Conservation (phyloP, 495 filamentous ascomycete genomes). For the Tuber magnatum region DNA sequence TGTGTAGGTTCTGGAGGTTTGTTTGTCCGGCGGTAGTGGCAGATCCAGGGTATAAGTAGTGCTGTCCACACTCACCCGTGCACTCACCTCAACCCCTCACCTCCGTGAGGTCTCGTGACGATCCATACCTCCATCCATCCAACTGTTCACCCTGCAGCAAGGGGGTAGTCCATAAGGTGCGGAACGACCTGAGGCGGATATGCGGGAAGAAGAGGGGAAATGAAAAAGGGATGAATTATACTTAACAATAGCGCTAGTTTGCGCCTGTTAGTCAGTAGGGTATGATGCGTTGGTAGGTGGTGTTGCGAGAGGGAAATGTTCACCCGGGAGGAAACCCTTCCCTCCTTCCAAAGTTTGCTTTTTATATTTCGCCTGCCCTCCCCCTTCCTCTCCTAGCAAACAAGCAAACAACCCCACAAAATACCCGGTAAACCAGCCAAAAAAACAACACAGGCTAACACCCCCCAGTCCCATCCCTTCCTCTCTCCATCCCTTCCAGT, state of each 20-base stretch:
- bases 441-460: not conserved
- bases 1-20: not conserved
- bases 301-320: not conserved
- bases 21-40: not conserved
- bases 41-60: not conserved
- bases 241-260: conserved; percentile 1
- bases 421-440: not conserved
- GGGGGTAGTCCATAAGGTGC: not conserved
- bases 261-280: not conserved
- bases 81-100: not conserved
- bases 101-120: not conserved
- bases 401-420: not conserved
- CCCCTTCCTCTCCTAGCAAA: not conserved
- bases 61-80: not conserved
- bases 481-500: not conserved
- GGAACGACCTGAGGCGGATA: not conserved
- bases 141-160: not conserved
- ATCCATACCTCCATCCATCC: not conserved
- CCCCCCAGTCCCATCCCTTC: not conserved
- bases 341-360: not conserved
- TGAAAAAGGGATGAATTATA: not conserved
- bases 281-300: not conserved
- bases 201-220: not conserved
- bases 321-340: not conserved
- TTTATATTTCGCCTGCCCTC: not conserved